A percentile compares a stretch with the other conserved stretches of the same genome.
phyloP scores from a whole-genome alignment of 2,329 filamentous ascomycete species.

The Diaporthe australafricana region DNA sequence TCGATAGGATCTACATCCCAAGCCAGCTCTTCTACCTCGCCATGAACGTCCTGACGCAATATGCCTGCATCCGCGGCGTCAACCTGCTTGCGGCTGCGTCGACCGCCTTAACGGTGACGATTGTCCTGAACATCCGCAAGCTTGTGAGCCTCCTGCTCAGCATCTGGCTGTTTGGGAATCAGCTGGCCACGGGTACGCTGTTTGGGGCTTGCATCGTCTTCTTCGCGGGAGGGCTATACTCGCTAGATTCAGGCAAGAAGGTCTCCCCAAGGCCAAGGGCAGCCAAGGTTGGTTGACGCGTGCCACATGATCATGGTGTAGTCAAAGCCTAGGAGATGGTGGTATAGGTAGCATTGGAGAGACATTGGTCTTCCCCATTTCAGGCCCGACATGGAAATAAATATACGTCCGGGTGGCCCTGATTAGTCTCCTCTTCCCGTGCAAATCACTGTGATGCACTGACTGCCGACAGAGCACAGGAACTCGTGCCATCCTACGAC shows the following conservation, averaged over 20 bases:
- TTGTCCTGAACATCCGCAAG: slow-evolving; percentile 95
- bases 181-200: slow-evolving; percentile 79
- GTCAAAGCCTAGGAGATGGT: not conserved
- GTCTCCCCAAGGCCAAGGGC: slow-evolving; percentile 44
- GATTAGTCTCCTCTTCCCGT: not conserved
- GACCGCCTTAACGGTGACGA: slow-evolving; percentile 93
- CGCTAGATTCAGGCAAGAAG: slow-evolving; percentile 71
- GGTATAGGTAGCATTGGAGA: slow-evolving; percentile 22
- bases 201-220: slow-evolving; percentile 89
- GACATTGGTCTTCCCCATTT: slow-evolving; percentile 26
- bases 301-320: not conserved
- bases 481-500: not conserved
- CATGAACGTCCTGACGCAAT: slow-evolving; percentile 89
- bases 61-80: slow-evolving; percentile 94
- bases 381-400: slow-evolving; percentile 32
- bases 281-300: slow-evolving; percentile 43
- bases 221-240: slow-evolving; percentile 90
- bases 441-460: not conserved
- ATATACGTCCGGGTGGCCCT: slow-evolving; percentile 10
- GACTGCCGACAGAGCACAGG: not conserved
- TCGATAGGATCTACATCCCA: slow-evolving; percentile 63
- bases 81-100: slow-evolving; percentile 91
- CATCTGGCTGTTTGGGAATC: slow-evolving; percentile 94
- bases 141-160: slow-evolving; percentile 90
- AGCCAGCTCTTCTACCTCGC: slow-evolving; percentile 78